These are phyloP conservation scores for Talaromyces sp. DNA, from an alignment of 2,329 filamentous ascomycete genomes.

Conservation along the genomic window DNA sequence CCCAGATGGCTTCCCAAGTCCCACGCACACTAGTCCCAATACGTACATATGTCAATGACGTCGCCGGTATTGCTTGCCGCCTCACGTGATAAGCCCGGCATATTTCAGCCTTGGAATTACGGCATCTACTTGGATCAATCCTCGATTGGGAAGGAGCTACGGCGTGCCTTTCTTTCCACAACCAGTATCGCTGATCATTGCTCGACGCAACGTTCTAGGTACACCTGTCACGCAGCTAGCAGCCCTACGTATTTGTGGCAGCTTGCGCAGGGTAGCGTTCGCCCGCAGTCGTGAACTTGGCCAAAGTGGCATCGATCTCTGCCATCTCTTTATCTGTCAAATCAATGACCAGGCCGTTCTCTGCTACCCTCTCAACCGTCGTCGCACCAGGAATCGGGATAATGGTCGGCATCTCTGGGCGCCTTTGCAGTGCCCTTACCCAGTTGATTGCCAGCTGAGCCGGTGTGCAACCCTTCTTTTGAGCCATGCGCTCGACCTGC, in stretches of 20 bases:
- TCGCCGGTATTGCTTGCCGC: neutral
- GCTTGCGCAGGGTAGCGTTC: constrained; percentile 10
- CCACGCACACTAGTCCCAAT: neutral
- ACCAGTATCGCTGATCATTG: neutral
- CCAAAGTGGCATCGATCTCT: constrained; percentile 17
- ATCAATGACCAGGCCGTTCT: constrained; percentile 40
- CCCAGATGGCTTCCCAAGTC: neutral
- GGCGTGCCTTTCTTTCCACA: neutral
- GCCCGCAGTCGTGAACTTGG: constrained; percentile 17
- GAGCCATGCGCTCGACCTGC: constrained; percentile 44
- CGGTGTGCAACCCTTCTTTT: constrained; percentile 40
- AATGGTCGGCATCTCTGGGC: constrained; percentile 30
- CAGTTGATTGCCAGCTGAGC: constrained; percentile 50
- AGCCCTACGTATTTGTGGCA: neutral
- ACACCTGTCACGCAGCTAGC: neutral
- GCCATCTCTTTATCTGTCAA: constrained; percentile 43
- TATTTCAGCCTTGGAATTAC: neutral
- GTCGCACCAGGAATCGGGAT: constrained; percentile 45
- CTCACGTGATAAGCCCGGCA: neutral
- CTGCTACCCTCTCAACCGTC: constrained; percentile 35
- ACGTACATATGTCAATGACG: neutral
- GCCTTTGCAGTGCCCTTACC: constrained; percentile 34
- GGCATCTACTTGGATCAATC: neutral
- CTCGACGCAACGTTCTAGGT: neutral
- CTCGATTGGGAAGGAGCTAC: neutral